Base-by-base conservation (phyloP, 495 filamentous ascomycete genomes). In the Tuber calosporum region DNA sequence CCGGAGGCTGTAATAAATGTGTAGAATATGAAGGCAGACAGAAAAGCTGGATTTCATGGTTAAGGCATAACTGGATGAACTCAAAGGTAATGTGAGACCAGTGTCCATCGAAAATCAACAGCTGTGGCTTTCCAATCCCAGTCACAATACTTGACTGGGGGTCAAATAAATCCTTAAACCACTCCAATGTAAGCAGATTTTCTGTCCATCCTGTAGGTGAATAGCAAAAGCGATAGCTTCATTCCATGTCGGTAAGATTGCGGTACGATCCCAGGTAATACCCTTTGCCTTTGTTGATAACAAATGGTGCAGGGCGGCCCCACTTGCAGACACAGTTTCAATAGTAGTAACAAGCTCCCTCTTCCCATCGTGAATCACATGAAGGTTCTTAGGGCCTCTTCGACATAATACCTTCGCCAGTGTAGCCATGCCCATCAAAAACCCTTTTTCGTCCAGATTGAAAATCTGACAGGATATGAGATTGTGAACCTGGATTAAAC, bases 21-120 rank as follows among this genome's bases (percentile, higher is more conserved):
- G 69, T 45, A 30, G 43, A 45, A 20, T 22, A 4, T 4, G 43
- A 1, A 22, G 43, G 43, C 7, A 45, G 22, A 7, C 43, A 45
- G 3, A 45, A 4, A 45, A 22, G 43, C 5, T 45, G 43, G 43
- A 45, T 45, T 22, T 11, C 30, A 67, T 48, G 7, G 15, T 38
- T 22, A 41, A 69, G 34, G 15, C 73, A 67, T 53, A 67, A 72
- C n/a, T 74, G 26, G 22, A 74, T 48, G 15, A 72, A 75, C 9
- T 68, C 62, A 42, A 66, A 72, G 17, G 5, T 66, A 30, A 69
- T 45, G 43, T 75, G 66, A 5, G 70, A 75, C 3, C 41, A 20
- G 39, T 75, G 36, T 2, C 74, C 74, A 40, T 75, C 66, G 22
- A 75, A 11, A 40, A 75, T 73, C 17, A 73, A 36, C 7, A 75